Base-by-base conservation (phyloP, 2,329 filamentous ascomycete genomes). In the Exserohilum rostratum region DNA sequence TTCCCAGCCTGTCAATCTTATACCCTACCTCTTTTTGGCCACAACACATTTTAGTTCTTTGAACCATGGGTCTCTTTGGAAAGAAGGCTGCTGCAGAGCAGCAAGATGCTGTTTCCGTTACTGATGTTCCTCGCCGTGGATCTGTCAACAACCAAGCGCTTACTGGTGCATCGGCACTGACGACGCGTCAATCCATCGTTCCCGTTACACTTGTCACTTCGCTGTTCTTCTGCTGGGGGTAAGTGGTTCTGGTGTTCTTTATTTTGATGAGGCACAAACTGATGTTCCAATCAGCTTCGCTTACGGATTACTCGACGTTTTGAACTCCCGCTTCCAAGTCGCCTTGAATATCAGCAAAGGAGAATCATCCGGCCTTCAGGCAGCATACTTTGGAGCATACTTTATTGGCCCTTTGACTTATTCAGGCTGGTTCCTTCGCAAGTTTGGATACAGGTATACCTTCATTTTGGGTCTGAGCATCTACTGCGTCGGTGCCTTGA, bases 391-490 rank as follows among this genome's bases (percentile, higher is more conserved):
- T 64, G 86, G 78, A 38, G 82, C 82, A 13, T 84, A 83, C 63
- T 81, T 82, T 55, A 77, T 84, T 44, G 82, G 80, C 22, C 80
- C 81, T 27, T 69, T 84, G 18, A 81, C 79, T 20, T 81, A 82
- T 58, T 81, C 81, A 44, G 81, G 80, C 40, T 83, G 80, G 76
- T 79, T 93, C 57, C 79, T 95, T 6, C 85, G 90, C 17, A 83
- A 84, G 53, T 90, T 88, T 46, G 91, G 91, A 3, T 95, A 91
- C 77, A 90, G 91, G 62, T 86, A 86, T 37, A 91, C 90, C 0
- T 93, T 95, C 64, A 93, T 95, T 55, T 80, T 87, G 25, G 90
- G 90, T 33, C 80, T 92, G 6, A 80, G 76, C 53, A 81, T 91
- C 39, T 90, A 91, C 72, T 83, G 81, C 55, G 82, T 87, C 64